Base-by-base conservation (phyloP, 169 alveolate species). In the Plasmodium ovale region DNA sequence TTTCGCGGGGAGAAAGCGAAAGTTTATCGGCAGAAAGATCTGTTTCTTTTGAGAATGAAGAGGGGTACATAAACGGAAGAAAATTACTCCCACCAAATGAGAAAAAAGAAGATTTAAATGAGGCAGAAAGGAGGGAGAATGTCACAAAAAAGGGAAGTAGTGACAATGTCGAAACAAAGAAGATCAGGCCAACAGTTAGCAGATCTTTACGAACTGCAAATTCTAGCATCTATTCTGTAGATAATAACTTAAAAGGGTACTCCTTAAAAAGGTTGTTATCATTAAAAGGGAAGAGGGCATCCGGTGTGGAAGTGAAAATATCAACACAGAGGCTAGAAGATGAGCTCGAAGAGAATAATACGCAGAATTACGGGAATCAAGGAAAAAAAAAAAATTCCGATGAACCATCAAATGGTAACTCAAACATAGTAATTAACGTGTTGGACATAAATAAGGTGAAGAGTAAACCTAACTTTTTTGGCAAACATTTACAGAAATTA, bases 221-320 rank as follows among this genome's bases (percentile, higher is more conserved):
- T 16, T 60, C 14, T 1, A 51, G 37, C 23, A 42, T 10, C 5
- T 37, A 65, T 53, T 33, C 82, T 56, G 65, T 51, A 69, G 58
- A 62, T n/a, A 67, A 31, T 29, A 79, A 70, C 44, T 65, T 79
- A 29, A 23, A 74, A 67, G 65, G 60, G 5, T 60, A 74, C 60
- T 59, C 88, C 58, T 59, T 39, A 51, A 74, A 74, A 67, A 27
- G 23, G 35, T 60, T 37, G n/a, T n/a, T n/a, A 60, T 21, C 53
- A 54, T 44, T 65, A 42, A 53, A 65, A 58, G 14, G 1, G 37
- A 60, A 73, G 31, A 72, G 44, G 33, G n/a, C 71, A 19, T 6
- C 14, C 29, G 4, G 29, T 44, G 31, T 31, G 16, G 54, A 44
- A 27, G 27, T 14, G 10, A 60, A 51, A 70, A 5, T 49, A 51